These are phyloP conservation scores for Spathaspora arborariae DNA, from an alignment of 805 yeast species.

Conservation along the genomic window DNA sequence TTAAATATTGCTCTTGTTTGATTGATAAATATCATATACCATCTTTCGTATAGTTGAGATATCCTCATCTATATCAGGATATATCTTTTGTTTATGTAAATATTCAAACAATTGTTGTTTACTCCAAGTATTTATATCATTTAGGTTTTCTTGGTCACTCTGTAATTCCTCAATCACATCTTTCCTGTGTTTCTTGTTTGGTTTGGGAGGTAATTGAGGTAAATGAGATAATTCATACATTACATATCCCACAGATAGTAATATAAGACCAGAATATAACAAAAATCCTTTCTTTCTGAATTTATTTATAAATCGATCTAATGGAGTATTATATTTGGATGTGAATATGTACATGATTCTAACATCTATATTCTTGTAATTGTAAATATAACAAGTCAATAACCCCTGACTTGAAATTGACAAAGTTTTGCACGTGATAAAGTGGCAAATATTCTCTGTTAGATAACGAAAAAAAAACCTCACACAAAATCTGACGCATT, in stretches of 20 bases:
- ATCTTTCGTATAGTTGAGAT: conserved; percentile 8
- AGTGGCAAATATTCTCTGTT: no score
- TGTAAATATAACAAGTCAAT: no score
- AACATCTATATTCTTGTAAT: not conserved
- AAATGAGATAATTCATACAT: conserved; percentile 16
- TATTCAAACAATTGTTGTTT: conserved; percentile 15
- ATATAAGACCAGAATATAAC: conserved; percentile 28
- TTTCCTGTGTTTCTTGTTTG: not conserved
- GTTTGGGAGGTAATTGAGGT: conserved; percentile 13
- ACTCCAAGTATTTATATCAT: conserved; percentile 13
- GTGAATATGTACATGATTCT: conserved; percentile 1
- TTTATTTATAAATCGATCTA: conserved; percentile 27
- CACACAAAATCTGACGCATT: not conserved
- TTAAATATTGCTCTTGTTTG: not conserved
- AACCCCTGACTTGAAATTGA: no score
- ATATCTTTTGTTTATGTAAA: conserved; percentile 12
- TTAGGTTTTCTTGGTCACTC: conserved; percentile 1
- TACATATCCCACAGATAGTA: conserved; percentile 25
- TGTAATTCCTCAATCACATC: not conserved
- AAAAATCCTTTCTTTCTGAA: conserved; percentile 34
- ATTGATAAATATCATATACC: conserved; percentile 14
- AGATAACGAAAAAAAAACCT: no score
- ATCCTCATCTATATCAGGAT: conserved; percentile 18
- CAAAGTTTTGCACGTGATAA: no score
- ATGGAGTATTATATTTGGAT: conserved; percentile 17